Evolutionary conservation across 2,329 filamentous ascomycete genomes (phyloP).

Genomic region (Colletotrichum chlorophyti): DNA sequence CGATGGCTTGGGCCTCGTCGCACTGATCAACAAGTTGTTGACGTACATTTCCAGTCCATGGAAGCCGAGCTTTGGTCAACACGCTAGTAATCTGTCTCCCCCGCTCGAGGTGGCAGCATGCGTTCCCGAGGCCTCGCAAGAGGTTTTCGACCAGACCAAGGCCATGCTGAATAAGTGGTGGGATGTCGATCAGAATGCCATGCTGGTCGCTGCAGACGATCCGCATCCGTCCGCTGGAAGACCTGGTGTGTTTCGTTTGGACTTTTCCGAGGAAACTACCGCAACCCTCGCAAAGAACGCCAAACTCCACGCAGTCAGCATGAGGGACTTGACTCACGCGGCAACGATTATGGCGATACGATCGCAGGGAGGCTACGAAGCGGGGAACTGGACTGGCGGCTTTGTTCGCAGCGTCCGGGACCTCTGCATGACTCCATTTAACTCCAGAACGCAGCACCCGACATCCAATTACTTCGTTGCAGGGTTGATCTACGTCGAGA

Average conservation of each 20-base stretch:
- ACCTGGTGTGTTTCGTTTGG: background rate
- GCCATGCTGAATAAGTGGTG: background rate
- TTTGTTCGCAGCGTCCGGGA: background rate
- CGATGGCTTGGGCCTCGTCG: background rate
- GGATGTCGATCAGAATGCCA: background rate
- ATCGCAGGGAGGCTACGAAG: background rate
- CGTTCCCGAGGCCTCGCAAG: background rate
- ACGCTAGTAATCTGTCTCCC: background rate
- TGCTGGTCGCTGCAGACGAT: background rate
- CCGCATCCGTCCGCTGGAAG: background rate
- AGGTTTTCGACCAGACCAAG: background rate
- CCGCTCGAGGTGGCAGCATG: background rate
- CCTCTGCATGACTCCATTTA: background rate
- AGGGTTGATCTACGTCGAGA: background rate
- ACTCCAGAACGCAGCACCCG: background rate
- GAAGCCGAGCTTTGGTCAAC: background rate
- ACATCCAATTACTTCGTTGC: background rate
- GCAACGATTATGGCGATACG: background rate
- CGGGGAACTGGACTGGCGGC: slow-evolving; percentile 3
- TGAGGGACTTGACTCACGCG: slow-evolving; percentile 7
- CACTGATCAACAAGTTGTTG: background rate
- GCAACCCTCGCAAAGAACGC: background rate
- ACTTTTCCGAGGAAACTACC: background rate
- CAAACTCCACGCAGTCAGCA: background rate
- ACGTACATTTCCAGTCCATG: background rate